These are phyloP conservation scores for Pseudonectria buxi DNA, from an alignment of 2,329 filamentous ascomycete genomes.

Conservation along the genomic window DNA sequence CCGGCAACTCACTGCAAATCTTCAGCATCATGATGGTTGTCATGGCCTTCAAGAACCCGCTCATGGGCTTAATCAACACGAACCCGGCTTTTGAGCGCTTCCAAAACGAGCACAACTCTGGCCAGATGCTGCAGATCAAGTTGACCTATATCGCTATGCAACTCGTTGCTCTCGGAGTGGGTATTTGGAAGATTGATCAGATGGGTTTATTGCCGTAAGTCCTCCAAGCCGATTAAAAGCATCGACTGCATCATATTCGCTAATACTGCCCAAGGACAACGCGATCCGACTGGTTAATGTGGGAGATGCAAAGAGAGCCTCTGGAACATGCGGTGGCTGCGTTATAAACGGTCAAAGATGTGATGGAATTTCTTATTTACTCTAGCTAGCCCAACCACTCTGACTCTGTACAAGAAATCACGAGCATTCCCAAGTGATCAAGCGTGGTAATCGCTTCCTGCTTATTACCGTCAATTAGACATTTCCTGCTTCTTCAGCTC, in stretches of 20 bases:
- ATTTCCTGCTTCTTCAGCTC: constrained; percentile 10
- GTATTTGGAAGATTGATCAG: constrained; percentile 91
- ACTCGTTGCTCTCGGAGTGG: constrained; percentile 71
- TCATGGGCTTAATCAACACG: constrained; percentile 75
- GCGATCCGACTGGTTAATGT: constrained; percentile 93
- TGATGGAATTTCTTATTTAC: constrained; percentile 2
- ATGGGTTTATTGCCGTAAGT: constrained; percentile 90
- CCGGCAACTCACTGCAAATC: constrained; percentile 94
- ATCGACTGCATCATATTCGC: background rate
- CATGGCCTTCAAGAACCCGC: constrained; percentile 96
- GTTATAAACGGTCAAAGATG: constrained; percentile 33
- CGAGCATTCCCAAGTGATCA: background rate
- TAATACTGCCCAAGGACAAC: constrained; percentile 59
- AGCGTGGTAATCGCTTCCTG: background rate
- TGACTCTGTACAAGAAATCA: background rate
- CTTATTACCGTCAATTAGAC: constrained; percentile 1
- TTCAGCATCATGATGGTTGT: constrained; percentile 99
- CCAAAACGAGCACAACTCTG: constrained; percentile 71
- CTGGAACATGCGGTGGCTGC: constrained; percentile 60
- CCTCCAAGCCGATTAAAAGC: background rate
- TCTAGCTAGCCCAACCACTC: background rate
- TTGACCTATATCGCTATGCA: constrained; percentile 83
- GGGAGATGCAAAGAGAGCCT: constrained; percentile 71
- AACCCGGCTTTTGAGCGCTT: constrained; percentile 87
- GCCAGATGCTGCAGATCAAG: constrained; percentile 75